phyloP scores from a whole-genome alignment of 2,329 filamentous ascomycete species.

The Gnomoniopsis smithogilvyi region DNA sequence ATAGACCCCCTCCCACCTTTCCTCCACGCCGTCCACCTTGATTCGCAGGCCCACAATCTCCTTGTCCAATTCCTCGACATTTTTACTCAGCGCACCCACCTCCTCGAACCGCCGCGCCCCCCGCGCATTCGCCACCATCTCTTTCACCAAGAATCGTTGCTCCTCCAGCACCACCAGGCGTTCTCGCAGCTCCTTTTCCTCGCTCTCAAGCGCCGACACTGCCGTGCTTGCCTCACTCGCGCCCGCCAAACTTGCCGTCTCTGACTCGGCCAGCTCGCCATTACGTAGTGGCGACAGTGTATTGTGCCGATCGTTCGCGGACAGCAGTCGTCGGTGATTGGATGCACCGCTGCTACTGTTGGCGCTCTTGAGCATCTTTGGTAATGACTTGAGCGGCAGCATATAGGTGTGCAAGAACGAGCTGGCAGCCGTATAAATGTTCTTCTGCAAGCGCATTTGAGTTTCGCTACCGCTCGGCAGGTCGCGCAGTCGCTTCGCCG shows the following conservation, averaged over 20 bases:
- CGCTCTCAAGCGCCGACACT: slow-evolving; percentile 64
- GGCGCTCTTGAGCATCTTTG: slow-evolving; percentile 55
- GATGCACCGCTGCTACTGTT: slow-evolving; percentile 20
- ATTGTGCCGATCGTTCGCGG: slow-evolving; percentile 13
- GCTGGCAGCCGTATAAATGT: slow-evolving; percentile 78
- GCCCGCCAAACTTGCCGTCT: slow-evolving; percentile 45
- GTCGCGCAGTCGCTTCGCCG: slow-evolving; percentile 77
- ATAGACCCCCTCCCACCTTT: slow-evolving; percentile 53
- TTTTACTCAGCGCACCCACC: slow-evolving; percentile 73
- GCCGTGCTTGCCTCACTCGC: slow-evolving; percentile 50
- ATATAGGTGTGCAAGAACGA: slow-evolving; percentile 86
- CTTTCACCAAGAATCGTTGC: slow-evolving; percentile 82
- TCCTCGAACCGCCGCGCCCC: slow-evolving; percentile 81
- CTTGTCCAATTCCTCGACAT: slow-evolving; percentile 74
- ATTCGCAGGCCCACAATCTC: slow-evolving; percentile 69
- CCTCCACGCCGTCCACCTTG: slow-evolving; percentile 65
- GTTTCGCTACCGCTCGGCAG: slow-evolving; percentile 69
- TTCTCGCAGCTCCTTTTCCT: slow-evolving; percentile 80
- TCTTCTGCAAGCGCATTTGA: slow-evolving; percentile 73
- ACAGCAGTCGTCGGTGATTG: slow-evolving; percentile 28
- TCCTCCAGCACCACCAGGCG: slow-evolving; percentile 82
- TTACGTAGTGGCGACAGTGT: slow-evolving; percentile 42
- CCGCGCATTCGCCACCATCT: slow-evolving; percentile 78
- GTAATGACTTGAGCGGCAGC: slow-evolving; percentile 77
- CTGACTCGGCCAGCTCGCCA: slow-evolving; percentile 40